phyloP scores from a whole-genome alignment of 441 rosid species.

The Arabidopsis hybrid region DNA sequence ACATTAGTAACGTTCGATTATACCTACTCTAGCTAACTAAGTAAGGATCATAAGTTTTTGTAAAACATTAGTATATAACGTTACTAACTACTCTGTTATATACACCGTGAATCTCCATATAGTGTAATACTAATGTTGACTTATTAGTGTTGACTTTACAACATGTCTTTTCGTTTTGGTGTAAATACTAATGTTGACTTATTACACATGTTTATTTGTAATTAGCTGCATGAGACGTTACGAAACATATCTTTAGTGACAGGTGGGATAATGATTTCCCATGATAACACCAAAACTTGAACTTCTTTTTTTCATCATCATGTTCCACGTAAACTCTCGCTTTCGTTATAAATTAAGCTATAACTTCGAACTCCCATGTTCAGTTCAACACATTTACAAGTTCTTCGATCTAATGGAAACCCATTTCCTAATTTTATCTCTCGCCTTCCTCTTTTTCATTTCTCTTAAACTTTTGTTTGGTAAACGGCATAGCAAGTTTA shows the following conservation, averaged over 20 bases:
- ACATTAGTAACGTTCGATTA: no score
- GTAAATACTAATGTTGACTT: not conserved
- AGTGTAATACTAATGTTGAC: no score
- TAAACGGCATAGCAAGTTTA: conserved; percentile 21
- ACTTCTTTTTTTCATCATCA: not conserved
- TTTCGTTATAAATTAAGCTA: conserved; percentile 6
- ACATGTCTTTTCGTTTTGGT: no score
- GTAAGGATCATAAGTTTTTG: no score
- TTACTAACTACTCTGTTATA: no score
- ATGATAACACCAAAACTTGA: not conserved
- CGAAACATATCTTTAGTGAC: conserved; percentile 17
- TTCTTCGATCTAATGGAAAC: conserved; percentile 30
- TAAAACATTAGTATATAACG: no score
- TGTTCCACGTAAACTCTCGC: not conserved
- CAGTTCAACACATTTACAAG: not conserved
- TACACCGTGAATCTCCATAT: no score
- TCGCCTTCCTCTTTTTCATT: conserved; percentile 19
- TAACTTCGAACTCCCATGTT: not conserved
- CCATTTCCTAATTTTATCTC: not conserved
- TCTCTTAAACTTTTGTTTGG: conserved; percentile 1
- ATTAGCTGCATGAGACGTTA: conserved; percentile 28
- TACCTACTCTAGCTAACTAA: no score
- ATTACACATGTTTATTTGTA: not conserved
- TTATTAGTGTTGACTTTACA: no score
- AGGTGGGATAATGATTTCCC: not conserved